Conservation (phyloP, 768 basidiomycete species). For the Boletus subcaerulescens region DNA sequence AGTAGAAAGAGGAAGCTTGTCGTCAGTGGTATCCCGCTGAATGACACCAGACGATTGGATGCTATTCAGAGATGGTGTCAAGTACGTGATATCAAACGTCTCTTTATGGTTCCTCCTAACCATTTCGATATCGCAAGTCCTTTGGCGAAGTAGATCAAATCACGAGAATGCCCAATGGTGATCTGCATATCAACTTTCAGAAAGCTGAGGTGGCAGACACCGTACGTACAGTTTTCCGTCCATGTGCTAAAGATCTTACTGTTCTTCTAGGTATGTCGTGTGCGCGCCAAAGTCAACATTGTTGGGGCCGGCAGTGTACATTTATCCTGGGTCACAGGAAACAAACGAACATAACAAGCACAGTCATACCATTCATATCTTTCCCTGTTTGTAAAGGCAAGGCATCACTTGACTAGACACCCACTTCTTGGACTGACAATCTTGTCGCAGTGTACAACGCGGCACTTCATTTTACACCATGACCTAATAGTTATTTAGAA, state of each 20-base stretch:
- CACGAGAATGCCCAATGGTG: conserved; percentile 69
- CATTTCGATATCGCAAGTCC: conserved; percentile 38
- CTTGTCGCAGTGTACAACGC: conserved; percentile 26
- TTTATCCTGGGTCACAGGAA: conserved; percentile 70
- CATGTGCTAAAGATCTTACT: conserved; percentile 2
- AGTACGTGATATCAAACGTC: conserved; percentile 36
- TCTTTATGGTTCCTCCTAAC: neutral
- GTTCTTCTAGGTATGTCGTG: conserved; percentile 61
- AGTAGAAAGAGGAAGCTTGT: conserved; percentile 63
- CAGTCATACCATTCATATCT: neutral
- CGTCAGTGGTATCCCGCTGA: conserved; percentile 61
- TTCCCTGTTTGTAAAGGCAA: conserved; percentile 26
- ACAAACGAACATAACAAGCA: conserved; percentile 33
- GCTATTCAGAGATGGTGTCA: conserved; percentile 75
- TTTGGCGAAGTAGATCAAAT: conserved; percentile 79
- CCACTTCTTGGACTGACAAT: neutral
- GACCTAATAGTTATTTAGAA: conserved; percentile 25
- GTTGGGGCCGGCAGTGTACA: conserved; percentile 74
- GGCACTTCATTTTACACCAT: conserved; percentile 24
- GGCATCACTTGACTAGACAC: neutral
- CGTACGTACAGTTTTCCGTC: conserved; percentile 38
- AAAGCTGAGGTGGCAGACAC: conserved; percentile 79
- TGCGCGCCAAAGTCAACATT: conserved; percentile 73
- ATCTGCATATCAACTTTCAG: conserved; percentile 73
- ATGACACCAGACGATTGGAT: conserved; percentile 62